These are phyloP conservation scores for Penicillium capsulatum DNA, from an alignment of 2,329 filamentous ascomycete genomes.

Conservation along the genomic window DNA sequence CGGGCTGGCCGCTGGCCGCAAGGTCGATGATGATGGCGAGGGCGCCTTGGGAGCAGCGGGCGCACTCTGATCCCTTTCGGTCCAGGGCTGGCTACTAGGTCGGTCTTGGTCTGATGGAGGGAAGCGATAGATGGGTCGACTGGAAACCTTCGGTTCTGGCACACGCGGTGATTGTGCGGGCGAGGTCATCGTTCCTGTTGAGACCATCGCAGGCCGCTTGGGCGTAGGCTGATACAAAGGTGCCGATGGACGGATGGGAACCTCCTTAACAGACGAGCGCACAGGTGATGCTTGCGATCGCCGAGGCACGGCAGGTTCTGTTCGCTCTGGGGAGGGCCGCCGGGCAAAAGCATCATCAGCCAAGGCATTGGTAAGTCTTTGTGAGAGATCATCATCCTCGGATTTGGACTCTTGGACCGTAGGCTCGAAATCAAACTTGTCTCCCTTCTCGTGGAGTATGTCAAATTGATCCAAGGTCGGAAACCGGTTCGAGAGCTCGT, in stretches of 20 bases:
- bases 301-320: constrained; percentile 26
- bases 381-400: constrained; percentile 53
- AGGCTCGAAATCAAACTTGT: constrained; percentile 77
- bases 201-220: constrained; percentile 54
- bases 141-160: constrained; percentile 27
- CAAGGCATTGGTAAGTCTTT: constrained; percentile 68
- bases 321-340: constrained; percentile 33
- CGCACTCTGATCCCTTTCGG: constrained; percentile 25
- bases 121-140: constrained; percentile 52
- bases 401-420: constrained; percentile 43
- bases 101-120: constrained; percentile 46
- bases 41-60: constrained; percentile 17
- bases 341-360: constrained; percentile 78
- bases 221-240: constrained; percentile 44
- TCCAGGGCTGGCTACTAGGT: constrained; percentile 49
- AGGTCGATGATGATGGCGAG: constrained; percentile 33
- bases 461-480: constrained; percentile 92
- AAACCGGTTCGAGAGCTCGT: constrained; percentile 81
- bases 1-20: constrained; percentile 48
- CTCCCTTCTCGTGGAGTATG: constrained; percentile 75
- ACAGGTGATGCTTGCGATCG: constrained; percentile 26
- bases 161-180: constrained; percentile 43
- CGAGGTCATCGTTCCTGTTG: constrained; percentile 76
- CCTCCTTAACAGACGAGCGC: constrained; percentile 24
- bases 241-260: constrained; percentile 26